Evolutionary conservation across 768 basidiomycete species (phyloP), one percentile per base, ranked within the genome.

Genomic region (Leccinum aurantiacum): DNA sequence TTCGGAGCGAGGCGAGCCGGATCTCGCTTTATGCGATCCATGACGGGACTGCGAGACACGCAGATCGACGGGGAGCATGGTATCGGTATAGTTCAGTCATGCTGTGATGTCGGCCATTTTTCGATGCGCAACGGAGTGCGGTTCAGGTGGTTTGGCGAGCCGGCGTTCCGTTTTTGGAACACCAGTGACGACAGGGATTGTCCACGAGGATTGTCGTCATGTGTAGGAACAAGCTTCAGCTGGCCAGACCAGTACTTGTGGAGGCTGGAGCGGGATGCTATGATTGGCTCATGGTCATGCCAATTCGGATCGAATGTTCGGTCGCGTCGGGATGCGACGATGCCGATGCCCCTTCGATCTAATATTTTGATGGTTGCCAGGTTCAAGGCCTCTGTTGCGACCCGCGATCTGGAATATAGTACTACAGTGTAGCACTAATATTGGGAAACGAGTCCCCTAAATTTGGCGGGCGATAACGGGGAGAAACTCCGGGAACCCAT

Each of bases 1-100:
- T 41, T 49, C 63, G 64, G 41, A 74, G 63, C 14, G 63, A 67
- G 3, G 60, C 31, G 31, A 72, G 59, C 38, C 71, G 58, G 41
- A 73, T 59, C 2, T 59, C 2, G 37, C 8, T 50, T 63, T 72
- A 38, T 58, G 69, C 11, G 9, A 44, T 9, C 10, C n/a, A 9
- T 10, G 41, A 44, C n/a, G 41, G n/a, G n/a, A 44, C n/a, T n/a
- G n/a, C n/a, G 17, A 44, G 41, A 10, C n/a, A 19, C 2, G n/a
- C n/a, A 44, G 10, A 19, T 46, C 19, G 10, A 19, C 19, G 44
- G n/a, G 19, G 17, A 19, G 5, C 19, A 19, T 2, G 44, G 19
- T 46, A 46, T n/a, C 4, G 17, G 9, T 9, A 5, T 10, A 44
- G 1, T 46, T 46, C 44, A 19, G n/a, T 11, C 44, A 46, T 46